A percentile compares a stretch with the other conserved stretches of the same genome.
Conservation (phyloP, 2,329 filamentous ascomycete species). For the Trichoderma sp. region DNA sequence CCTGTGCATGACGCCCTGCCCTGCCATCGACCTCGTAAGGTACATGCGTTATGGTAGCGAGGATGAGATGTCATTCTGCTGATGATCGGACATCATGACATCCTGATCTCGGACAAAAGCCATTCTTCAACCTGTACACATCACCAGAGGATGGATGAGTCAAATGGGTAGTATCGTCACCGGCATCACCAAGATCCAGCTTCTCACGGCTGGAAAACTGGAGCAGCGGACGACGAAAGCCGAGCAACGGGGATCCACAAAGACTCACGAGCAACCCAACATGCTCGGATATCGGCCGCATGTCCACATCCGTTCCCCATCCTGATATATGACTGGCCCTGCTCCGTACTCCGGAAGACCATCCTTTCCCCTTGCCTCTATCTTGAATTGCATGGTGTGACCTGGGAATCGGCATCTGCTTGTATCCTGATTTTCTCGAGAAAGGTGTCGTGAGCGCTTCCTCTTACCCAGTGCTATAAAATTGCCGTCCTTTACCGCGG, state of each 20-base stretch:
- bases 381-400: neutral
- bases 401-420: neutral
- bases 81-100: neutral
- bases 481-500: neutral
- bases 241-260: neutral
- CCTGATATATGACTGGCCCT: neutral
- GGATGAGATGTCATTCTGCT: neutral
- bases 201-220: constrained; percentile 8
- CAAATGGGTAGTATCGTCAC: neutral
- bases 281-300: constrained; percentile 2
- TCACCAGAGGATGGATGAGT: neutral
- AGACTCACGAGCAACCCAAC: neutral
- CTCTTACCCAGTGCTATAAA: neutral
- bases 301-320: neutral
- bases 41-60: no score
- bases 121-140: no score
- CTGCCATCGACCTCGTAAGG: no score
- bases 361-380: neutral
- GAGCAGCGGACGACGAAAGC: constrained; percentile 8
- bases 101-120: neutral
- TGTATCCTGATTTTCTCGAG: neutral
- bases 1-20: neutral
- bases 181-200: neutral
- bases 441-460: neutral
- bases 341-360: neutral